A percentile compares a stretch with the other conserved stretches of the same genome.
These are phyloP conservation scores for Psilocybe mexicana DNA, from an alignment of 1,284 basidiomycete species.

Conservation along the genomic window DNA sequence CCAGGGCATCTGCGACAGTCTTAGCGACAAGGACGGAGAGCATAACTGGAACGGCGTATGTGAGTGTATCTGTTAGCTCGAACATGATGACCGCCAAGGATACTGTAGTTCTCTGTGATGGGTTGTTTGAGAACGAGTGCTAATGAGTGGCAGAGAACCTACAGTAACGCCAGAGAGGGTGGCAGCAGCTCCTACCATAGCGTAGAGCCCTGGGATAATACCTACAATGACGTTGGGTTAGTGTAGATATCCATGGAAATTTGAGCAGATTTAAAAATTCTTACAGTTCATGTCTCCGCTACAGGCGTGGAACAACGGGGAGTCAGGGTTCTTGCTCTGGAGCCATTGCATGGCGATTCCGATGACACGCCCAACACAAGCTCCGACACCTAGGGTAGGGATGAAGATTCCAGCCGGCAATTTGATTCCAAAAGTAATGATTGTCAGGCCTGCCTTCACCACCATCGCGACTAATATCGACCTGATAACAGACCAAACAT, in stretches of 20 bases:
- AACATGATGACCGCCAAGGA: slow-evolving; percentile 97
- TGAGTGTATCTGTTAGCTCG: slow-evolving; percentile 92
- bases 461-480: slow-evolving; percentile 76
- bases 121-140: not conserved
- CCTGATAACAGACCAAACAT: slow-evolving; percentile 67
- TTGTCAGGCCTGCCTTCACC: slow-evolving; percentile 82
- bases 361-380: slow-evolving; percentile 88
- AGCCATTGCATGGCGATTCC: slow-evolving; percentile 85
- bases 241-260: not conserved
- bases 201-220: slow-evolving; percentile 84
- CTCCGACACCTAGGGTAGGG: slow-evolving; percentile 95
- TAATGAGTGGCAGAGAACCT: slow-evolving; percentile 21
- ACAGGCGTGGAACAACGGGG: slow-evolving; percentile 68
- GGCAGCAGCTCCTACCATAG: slow-evolving; percentile 91
- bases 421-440: slow-evolving; percentile 94
- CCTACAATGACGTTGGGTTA: slow-evolving; percentile 27
- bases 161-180: slow-evolving; percentile 88
- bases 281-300: slow-evolving; percentile 62
- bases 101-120: slow-evolving; percentile 74
- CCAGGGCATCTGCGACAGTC: slow-evolving; percentile 88
- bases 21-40: slow-evolving; percentile 89
- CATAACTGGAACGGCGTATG: slow-evolving; percentile 96
- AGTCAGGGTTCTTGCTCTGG: slow-evolving; percentile 67
- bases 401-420: slow-evolving; percentile 97
- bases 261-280: slow-evolving; percentile 13